Evolutionary conservation across 2,329 filamentous ascomycete species (phyloP).

Genomic region (Trichophyton verrucosum): DNA sequence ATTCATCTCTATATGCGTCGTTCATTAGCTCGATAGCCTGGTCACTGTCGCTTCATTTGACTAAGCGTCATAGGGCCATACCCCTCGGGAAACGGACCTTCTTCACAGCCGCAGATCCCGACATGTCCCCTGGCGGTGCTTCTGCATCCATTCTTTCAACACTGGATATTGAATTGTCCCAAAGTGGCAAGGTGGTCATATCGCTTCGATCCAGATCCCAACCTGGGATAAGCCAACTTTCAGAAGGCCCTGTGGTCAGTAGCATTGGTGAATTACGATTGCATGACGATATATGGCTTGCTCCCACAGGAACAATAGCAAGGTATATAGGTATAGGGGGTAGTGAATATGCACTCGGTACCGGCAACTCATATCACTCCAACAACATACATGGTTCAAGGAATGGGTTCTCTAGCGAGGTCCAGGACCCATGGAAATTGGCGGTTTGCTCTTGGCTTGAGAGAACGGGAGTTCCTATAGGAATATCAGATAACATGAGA

Average conservation of each 20-base stretch:
- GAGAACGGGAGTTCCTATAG: constrained; percentile 25
- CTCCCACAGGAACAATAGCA: constrained; percentile 22
- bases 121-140: constrained; percentile 13
- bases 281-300: constrained; percentile 28
- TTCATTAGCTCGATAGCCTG: constrained; percentile 31
- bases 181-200: constrained; percentile 26
- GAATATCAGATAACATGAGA: constrained; percentile 21
- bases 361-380: not conserved
- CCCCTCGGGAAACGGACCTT: constrained; percentile 31
- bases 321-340: constrained; percentile 7
- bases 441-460: constrained; percentile 27
- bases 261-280: constrained; percentile 7
- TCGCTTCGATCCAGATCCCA: constrained; percentile 27
- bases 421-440: constrained; percentile 25
- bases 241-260: constrained; percentile 15
- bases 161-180: constrained; percentile 27
- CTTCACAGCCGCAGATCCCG: constrained; percentile 24
- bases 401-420: constrained; percentile 2
- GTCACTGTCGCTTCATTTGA: constrained; percentile 26
- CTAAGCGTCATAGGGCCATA: constrained; percentile 25
- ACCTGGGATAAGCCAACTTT: constrained; percentile 25
- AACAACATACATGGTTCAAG: not conserved
- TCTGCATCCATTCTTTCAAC: constrained; percentile 18
- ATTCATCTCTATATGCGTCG: constrained; percentile 26
- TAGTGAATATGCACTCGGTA: not conserved